phyloP scores from a whole-genome alignment of 2,329 filamentous ascomycete genomes.

The Aureobasidium sp. region DNA sequence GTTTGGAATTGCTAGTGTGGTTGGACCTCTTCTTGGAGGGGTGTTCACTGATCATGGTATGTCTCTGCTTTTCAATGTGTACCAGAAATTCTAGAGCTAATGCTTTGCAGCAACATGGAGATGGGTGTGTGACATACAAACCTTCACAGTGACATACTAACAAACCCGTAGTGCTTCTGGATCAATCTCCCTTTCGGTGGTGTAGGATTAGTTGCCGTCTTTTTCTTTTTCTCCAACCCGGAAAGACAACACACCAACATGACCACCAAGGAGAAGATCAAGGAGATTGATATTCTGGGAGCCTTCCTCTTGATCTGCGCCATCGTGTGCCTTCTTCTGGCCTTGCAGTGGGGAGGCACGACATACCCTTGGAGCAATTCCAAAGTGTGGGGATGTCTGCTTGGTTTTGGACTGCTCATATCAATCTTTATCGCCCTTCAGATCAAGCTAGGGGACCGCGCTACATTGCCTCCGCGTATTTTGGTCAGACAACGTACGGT shows the following conservation, averaged over 20 bases:
- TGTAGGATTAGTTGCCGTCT: constrained; percentile 25
- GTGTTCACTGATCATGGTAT: constrained; percentile 36
- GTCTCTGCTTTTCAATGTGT: not conserved
- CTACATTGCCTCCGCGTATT: constrained; percentile 24
- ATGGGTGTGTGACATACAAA: not conserved
- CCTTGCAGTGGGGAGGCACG: constrained; percentile 41
- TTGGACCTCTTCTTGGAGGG: constrained; percentile 39
- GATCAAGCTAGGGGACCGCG: constrained; percentile 20
- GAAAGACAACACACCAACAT: constrained; percentile 18
- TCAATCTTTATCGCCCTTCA: constrained; percentile 20
- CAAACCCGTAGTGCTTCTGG: constrained; percentile 10
- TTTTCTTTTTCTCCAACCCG: constrained; percentile 29
- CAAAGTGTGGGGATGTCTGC: constrained; percentile 20
- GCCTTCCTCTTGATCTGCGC: constrained; percentile 35
- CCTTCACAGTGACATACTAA: not conserved
- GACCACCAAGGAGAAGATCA: constrained; percentile 38
- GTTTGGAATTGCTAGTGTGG: constrained; percentile 35
- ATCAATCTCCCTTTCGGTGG: constrained; percentile 37
- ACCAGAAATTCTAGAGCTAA: constrained; percentile 25
- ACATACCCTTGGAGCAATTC: constrained; percentile 30
- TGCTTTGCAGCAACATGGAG: not conserved
- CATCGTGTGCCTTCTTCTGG: constrained; percentile 37
- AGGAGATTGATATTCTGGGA: constrained; percentile 37
- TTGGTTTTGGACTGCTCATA: constrained; percentile 7
- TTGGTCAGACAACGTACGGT: constrained; percentile 30